These are phyloP conservation scores for Saturnispora halmiae DNA, from an alignment of 805 yeast genomes.

Conservation along the genomic window DNA sequence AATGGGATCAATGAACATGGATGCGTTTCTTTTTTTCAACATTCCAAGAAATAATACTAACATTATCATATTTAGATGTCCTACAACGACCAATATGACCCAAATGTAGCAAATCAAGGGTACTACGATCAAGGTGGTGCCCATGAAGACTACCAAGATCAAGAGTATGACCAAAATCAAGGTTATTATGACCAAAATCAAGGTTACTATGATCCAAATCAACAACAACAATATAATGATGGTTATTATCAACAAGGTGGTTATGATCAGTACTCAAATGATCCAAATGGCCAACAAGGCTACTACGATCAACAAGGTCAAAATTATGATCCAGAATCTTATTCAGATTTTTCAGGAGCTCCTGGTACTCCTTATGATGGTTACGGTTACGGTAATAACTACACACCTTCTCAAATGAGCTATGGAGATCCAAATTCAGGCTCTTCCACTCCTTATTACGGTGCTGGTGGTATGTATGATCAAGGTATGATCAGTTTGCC, in stretches of 20 bases:
- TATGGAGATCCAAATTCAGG: constrained; percentile 86
- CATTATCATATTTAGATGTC: constrained; percentile 37
- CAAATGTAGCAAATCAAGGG: constrained; percentile 26
- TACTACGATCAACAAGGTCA: constrained; percentile 45
- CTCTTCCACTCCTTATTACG: constrained; percentile 78
- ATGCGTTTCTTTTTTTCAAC: neutral
- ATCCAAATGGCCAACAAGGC: constrained; percentile 36
- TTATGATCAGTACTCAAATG: constrained; percentile 23
- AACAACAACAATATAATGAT: constrained; percentile 15
- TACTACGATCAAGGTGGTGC: constrained; percentile 19
- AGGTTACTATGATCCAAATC: constrained; percentile 38
- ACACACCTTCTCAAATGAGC: constrained; percentile 77
- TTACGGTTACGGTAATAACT: constrained; percentile 43
- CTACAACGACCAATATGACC: constrained; percentile 48
- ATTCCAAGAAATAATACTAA: constrained; percentile 3
- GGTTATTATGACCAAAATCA: constrained; percentile 39
- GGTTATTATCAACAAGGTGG: constrained; percentile 17
- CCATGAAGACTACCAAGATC: constrained; percentile 46
- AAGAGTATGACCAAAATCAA: constrained; percentile 34
- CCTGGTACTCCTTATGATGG: constrained; percentile 60
- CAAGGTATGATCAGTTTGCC: constrained; percentile 55
- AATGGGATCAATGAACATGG: neutral
- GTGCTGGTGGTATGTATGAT: constrained; percentile 30
- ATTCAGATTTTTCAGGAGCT: constrained; percentile 53
- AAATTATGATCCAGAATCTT: constrained; percentile 44